phyloP scores from a whole-genome alignment of 2,329 filamentous ascomycete genomes.

The Pseudocercospora eumusae region DNA sequence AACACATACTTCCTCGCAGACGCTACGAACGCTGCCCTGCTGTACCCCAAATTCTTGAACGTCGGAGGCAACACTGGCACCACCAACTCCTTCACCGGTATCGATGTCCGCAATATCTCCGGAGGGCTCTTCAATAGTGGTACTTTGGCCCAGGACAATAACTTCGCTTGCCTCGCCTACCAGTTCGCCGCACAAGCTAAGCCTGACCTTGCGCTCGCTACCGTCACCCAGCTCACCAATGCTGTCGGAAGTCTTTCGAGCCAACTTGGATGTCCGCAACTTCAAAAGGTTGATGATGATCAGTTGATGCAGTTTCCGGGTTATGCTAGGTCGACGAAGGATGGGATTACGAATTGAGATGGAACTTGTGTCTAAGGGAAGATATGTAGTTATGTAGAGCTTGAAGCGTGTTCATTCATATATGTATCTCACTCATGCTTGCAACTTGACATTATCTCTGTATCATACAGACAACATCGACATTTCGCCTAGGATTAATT shows the following conservation, averaged over 20 bases:
- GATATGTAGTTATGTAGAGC: too few relatives aligned
- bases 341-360: slow-evolving; percentile 18
- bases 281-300: slow-evolving; percentile 10
- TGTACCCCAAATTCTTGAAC: slow-evolving; percentile 36
- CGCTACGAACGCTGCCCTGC: slow-evolving; percentile 17
- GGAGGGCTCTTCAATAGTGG: slow-evolving; percentile 46
- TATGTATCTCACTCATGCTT: too few relatives aligned
- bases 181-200: slow-evolving; percentile 21
- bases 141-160: slow-evolving; percentile 44
- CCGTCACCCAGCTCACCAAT: slow-evolving; percentile 17
- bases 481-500: too few relatives aligned
- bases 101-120: slow-evolving; percentile 42
- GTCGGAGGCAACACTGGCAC: slow-evolving; percentile 43
- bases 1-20: slow-evolving; percentile 34
- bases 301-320: slow-evolving; percentile 21
- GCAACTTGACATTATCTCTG: too few relatives aligned
- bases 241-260: slow-evolving; percentile 6
- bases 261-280: slow-evolving; percentile 15
- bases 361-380: neutral
- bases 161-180: slow-evolving; percentile 47
- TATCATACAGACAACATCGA: too few relatives aligned
- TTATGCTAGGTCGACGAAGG: slow-evolving; percentile 16
- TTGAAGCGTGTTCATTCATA: neutral
- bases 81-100: slow-evolving; percentile 39
- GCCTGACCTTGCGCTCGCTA: slow-evolving; percentile 17